Evolutionary conservation across 805 yeast species (phyloP).

Genomic region (Isabelozyma pseudorhagii): DNA sequence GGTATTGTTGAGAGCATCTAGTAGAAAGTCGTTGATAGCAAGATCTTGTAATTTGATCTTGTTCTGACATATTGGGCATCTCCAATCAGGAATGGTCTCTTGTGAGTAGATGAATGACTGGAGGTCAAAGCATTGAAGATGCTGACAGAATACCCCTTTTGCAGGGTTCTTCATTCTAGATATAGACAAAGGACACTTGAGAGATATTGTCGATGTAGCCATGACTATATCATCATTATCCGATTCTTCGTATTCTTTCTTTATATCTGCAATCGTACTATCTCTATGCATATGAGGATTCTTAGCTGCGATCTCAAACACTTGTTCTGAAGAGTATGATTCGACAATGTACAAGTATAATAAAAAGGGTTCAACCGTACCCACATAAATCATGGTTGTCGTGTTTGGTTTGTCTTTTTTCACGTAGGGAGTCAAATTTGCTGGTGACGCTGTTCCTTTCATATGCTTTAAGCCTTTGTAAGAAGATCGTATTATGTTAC

Average conservation of each 20-base stretch:
- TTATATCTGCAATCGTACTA: slow-evolving; percentile 49
- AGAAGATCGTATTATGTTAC: slow-evolving; percentile 35
- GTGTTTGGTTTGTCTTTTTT: slow-evolving; percentile 25
- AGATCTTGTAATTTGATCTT: slow-evolving; percentile 53
- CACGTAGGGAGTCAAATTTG: slow-evolving; percentile 59
- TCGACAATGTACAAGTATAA: slow-evolving; percentile 61
- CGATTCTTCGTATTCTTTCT: slow-evolving; percentile 27
- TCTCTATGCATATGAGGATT: slow-evolving; percentile 52
- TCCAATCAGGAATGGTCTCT: slow-evolving; percentile 78
- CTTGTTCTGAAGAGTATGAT: slow-evolving; percentile 14
- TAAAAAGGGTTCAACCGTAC: slow-evolving; percentile 48
- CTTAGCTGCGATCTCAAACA: slow-evolving; percentile 19
- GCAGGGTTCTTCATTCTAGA: slow-evolving; percentile 69
- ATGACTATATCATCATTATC: slow-evolving; percentile 69
- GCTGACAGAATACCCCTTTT: slow-evolving; percentile 68
- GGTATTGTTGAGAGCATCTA: slow-evolving; percentile 56
- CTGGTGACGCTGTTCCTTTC: slow-evolving; percentile 79
- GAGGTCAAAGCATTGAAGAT: slow-evolving; percentile 88
- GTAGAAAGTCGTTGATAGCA: slow-evolving; percentile 71
- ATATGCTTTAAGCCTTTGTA: slow-evolving; percentile 70
- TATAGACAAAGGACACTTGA: slow-evolving; percentile 78
- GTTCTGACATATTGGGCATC: slow-evolving; percentile 77
- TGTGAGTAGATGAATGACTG: slow-evolving; percentile 70
- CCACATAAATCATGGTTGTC: slow-evolving; percentile 56
- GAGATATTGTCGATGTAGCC: slow-evolving; percentile 59